phyloP scores from a whole-genome alignment of 805 yeast species.

The Limtongozyma cylindracea region DNA sequence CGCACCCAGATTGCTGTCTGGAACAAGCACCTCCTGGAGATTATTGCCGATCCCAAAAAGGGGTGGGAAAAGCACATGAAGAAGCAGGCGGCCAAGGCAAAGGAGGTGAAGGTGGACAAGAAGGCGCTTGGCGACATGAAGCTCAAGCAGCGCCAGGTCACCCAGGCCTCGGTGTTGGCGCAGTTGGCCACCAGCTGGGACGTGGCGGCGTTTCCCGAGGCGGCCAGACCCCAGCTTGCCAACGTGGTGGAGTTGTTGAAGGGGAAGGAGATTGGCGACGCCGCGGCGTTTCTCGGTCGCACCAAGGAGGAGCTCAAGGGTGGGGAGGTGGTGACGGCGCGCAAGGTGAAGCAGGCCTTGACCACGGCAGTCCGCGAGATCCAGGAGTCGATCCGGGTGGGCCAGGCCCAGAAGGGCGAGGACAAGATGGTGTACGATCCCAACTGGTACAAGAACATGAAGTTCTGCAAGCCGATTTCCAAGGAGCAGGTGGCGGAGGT shows the following conservation, averaged over 20 bases:
- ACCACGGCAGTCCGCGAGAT: constrained; percentile 11
- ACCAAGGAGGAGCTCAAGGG: constrained; percentile 11
- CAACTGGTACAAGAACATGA: constrained; percentile 6
- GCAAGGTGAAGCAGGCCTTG: constrained; percentile 9
- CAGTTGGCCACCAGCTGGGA: constrained; percentile 8
- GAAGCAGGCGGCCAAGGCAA: constrained; percentile 7
- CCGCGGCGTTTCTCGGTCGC: constrained; percentile 6
- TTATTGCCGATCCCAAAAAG: constrained; percentile 25
- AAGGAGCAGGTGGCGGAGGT: constrained; percentile 15
- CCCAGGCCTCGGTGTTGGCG: constrained; percentile 20
- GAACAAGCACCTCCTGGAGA: constrained; percentile 46
- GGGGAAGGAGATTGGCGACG: constrained; percentile 5
- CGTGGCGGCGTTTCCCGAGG: constrained; percentile 1
- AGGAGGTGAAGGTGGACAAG: constrained; percentile 1
- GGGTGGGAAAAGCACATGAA: constrained; percentile 30
- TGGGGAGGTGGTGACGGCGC: constrained; percentile 7
- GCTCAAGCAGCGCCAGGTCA: constrained; percentile 10
- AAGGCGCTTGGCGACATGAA: constrained; percentile 9
- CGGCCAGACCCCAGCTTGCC: constrained; percentile 11
- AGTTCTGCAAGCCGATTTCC: constrained; percentile 12
- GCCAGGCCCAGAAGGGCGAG: too few relatives aligned
- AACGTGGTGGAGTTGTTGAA: constrained; percentile 8
- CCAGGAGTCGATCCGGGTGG: constrained; percentile 8
- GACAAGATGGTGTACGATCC: constrained; percentile 7
- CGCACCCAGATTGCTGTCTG: constrained; percentile 46